Evolutionary conservation across 768 basidiomycete species (phyloP), one percentile per base, ranked within the genome.

Genomic region (Boletus rufocinnamomeus): DNA sequence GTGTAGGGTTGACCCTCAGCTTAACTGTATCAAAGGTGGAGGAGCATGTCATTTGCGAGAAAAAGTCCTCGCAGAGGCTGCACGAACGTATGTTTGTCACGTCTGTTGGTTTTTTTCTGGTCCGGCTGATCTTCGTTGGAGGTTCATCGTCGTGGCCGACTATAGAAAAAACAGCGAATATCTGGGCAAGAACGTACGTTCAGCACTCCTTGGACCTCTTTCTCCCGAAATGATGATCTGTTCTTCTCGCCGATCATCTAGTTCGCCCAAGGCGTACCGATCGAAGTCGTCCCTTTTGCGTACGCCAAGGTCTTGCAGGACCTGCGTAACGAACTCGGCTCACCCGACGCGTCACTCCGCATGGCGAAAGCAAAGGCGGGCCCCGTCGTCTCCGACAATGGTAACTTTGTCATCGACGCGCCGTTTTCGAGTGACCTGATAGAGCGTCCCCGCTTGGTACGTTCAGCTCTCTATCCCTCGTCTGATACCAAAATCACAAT

Each of bases 351-450:
- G 8, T 78, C 78, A n/a, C 80, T 99, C 41, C 83, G 96, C 43
- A 98, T 99, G 96, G 97, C 93, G 3, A 84, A 89, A 60, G 88
- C 88, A 68, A 91, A 91, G 74, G 95, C 95, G 47, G 96, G 97
- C 10, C 97, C 96, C 13, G 92, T 99, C 43, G 96, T 99, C 19
- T 84, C 92, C 5, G 97, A 99, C 73, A 99, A 99, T 65, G 93
- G 93, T 23, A 98, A 97, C 76, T 98, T 99, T 72, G 82, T 98
- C 64, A 96, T 99, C 63, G 97, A 99, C 68, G 97, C 97, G 17
- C 93, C 94, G 1, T 98, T 98, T 75, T 77, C 83, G 16, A 79
- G 77, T 56, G 83, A 86, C 38, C 69, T 80, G 66, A 87, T 96
- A 82, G 69, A 75, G 63, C 78, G 91, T 35, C 91, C 94, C 1